These are phyloP conservation scores for Yamadazyma takamatsuzukensis DNA, from an alignment of 805 yeast genomes.

Conservation along the genomic window DNA sequence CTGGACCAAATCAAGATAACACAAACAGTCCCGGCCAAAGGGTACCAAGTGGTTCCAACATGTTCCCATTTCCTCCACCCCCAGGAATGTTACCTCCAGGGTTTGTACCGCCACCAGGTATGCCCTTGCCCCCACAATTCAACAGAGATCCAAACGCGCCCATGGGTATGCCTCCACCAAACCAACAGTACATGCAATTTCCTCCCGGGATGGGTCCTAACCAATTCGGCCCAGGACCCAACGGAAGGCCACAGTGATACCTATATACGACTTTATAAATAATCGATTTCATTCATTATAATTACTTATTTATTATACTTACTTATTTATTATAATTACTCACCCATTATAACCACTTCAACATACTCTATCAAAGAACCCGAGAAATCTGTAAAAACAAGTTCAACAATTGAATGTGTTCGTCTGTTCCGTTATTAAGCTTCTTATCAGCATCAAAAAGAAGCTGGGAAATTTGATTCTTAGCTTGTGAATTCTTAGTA, in stretches of 20 bases:
- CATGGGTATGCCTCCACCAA: constrained; percentile 6
- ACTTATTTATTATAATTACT: too few relatives aligned
- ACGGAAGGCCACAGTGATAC: too few relatives aligned
- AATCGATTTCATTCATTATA: too few relatives aligned
- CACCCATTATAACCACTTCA: too few relatives aligned
- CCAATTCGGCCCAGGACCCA: too few relatives aligned
- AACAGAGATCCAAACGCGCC: constrained; percentile 5
- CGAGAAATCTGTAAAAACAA: constrained; percentile 37
- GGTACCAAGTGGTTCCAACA: constrained; percentile 3
- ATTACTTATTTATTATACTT: background rate
- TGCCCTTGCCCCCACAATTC: constrained; percentile 17
- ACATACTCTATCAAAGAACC: too few relatives aligned
- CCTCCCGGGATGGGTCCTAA: constrained; percentile 29
- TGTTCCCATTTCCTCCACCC: constrained; percentile 9
- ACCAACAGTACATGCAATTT: constrained; percentile 5
- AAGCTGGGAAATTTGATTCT: constrained; percentile 59
- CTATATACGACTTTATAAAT: too few relatives aligned
- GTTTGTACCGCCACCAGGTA: constrained; percentile 17
- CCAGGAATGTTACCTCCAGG: constrained; percentile 14
- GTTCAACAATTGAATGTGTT: constrained; percentile 75
- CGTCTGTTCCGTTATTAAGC: constrained; percentile 83
- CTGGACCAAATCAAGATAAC: background rate
- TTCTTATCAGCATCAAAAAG: constrained; percentile 74
- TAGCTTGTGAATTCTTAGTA: constrained; percentile 45
- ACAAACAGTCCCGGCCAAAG: constrained; percentile 2